Evolutionary conservation across 2,329 filamentous ascomycete genomes (phyloP).

Genomic region (Phoma herbarum): DNA sequence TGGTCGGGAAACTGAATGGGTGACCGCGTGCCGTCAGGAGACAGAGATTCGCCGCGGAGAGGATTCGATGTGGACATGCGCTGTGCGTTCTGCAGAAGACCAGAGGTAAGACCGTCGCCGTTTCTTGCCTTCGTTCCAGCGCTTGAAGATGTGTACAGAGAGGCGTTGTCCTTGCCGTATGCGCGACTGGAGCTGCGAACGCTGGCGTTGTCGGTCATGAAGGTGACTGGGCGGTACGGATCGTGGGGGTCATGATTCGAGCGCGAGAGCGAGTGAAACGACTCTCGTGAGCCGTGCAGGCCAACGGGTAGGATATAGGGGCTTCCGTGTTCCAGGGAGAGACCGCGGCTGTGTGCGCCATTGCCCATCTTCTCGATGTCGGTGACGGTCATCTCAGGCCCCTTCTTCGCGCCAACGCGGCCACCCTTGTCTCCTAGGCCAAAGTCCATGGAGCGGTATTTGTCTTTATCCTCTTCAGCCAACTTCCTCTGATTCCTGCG

Average conservation of each 20-base stretch:
- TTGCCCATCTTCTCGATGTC: slow-evolving; percentile 54
- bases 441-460: slow-evolving; percentile 92
- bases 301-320: slow-evolving; percentile 94
- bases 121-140: slow-evolving; percentile 58
- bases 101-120: slow-evolving; percentile 55
- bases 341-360: slow-evolving; percentile 54
- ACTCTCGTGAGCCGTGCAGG: slow-evolving; percentile 81
- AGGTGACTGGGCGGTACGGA: slow-evolving; percentile 76
- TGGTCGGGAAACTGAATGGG: slow-evolving; percentile 50
- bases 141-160: slow-evolving; percentile 62
- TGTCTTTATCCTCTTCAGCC: slow-evolving; percentile 82
- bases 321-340: slow-evolving; percentile 73
- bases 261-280: slow-evolving; percentile 83
- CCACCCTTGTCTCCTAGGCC: slow-evolving; percentile 69
- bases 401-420: slow-evolving; percentile 46
- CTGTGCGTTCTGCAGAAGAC: slow-evolving; percentile 65
- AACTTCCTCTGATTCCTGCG: slow-evolving; percentile 77
- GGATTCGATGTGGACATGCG: slow-evolving; percentile 65
- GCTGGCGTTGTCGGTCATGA: slow-evolving; percentile 59
- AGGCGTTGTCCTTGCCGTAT: slow-evolving; percentile 54
- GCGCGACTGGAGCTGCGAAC: slow-evolving; percentile 44
- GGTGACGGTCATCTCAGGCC: slow-evolving; percentile 68
- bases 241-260: slow-evolving; percentile 79
- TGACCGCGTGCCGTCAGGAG: slow-evolving; percentile 40
- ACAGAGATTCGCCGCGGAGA: slow-evolving; percentile 52